Base-by-base conservation (phyloP, 257 asterid species). In the Cruciata laevipes region DNA sequence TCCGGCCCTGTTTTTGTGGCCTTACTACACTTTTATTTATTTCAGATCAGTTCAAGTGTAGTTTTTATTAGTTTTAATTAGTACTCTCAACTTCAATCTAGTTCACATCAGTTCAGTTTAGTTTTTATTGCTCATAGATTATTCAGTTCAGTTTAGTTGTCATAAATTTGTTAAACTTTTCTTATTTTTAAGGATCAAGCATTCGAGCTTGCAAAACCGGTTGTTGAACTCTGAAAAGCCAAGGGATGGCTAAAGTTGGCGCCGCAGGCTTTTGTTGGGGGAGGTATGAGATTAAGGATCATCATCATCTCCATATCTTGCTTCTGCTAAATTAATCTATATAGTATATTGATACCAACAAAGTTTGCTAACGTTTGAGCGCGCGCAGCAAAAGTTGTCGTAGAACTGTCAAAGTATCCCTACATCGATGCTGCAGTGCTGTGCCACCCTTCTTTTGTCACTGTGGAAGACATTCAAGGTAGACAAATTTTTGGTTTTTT, bases 241-340 rank as follows among this genome's bases (percentile, higher is more conserved):
- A 80, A 61, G 91, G 91, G 61, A 60, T 75, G 61, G 72, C 80
- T 38, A 83, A 81, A 75, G 75, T 87, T 21, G 95, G 89, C 70
- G 95, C 86, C 55, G 91, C 42, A 31, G 95, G 95, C 69, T 87
- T 83, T 73, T 87, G 91, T 32, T 87, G 95, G 89, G n/a, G 91
- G 91, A 75, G 91, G 95, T 85, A 25, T 62, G 59, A 30, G 2
- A 27, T 1, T 27, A 27, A 27, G n/a, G n/a, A n/a, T n/a, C n/a
- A n/a, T n/a, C n/a, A n/a, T n/a, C n/a, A n/a, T n/a, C n/a, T n/a
- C n/a, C n/a, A n/a, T n/a, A n/a, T n/a, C n/a, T n/a, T n/a, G n/a
- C n/a, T n/a, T n/a, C n/a, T n/a, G n/a, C n/a, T n/a, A 27, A 27
- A 27, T 53, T 21, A 53, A 53, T 51, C 23, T 18, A 51, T 20